Evolutionary conservation across 2,329 filamentous ascomycete species (phyloP), one percentile per base, ranked within the genome.

Genomic region (Aureobasidium lini): DNA sequence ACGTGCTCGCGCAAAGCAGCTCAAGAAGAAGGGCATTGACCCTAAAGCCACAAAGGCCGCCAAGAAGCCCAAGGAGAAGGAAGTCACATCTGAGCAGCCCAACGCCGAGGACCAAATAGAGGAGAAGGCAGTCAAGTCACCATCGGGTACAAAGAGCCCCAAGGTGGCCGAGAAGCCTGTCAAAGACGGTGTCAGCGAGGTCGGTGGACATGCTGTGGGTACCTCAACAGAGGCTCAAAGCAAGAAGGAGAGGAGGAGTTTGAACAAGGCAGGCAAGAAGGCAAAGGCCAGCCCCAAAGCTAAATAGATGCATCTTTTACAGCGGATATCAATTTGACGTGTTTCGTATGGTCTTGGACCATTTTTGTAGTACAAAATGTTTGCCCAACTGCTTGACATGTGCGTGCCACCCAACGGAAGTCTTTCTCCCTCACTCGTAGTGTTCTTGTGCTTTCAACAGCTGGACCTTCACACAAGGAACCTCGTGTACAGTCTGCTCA

Each of bases 21-120:
- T 79, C 60, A 71, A 77, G 60, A 71, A 70, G 64, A 80, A 79
- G 67, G 78, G 78, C 28, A 71, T 75, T 54, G 74, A 80, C 63
- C 77, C 77, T 0, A 79, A 73, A 64, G 68, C 66, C 28, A 64
- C 52, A 50, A 65, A 67, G 15, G 40, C 58, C 10, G 28, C 60
- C 56, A 59, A 71, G 59, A 61, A 70, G 60, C 47, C 46, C 44
- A 64, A 58, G 15, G 61, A 62, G 2, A 48, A 53, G 46, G 36
- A 23, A 42, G 57, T 53, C 29, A 31, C 57, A 37, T 18, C 28
- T 37, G 37, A 49, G 34, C 18, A 37, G 23, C n/a, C 47, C 6
- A 43, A 43, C 6, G 57, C 39, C 16, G 40, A 52, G 10, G 57
- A 52, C 13, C 65, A 66, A 31, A 18, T 57, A 59, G 62, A 67